These are phyloP conservation scores for Jaenimonas drosophilae DNA, from an alignment of 208 protist species.

Conservation along the genomic window DNA sequence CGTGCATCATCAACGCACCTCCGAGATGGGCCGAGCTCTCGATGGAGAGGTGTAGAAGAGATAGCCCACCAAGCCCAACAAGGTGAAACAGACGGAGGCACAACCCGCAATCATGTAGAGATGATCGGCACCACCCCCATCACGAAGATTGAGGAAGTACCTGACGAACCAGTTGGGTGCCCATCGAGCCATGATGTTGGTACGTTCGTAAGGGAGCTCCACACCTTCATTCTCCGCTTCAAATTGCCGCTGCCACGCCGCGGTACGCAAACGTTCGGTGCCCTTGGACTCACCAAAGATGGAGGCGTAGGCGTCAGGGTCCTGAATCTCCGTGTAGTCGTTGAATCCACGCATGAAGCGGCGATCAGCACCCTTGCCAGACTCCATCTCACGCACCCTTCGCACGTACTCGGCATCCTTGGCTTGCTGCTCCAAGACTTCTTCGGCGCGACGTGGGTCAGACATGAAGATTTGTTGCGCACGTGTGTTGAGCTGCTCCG, in stretches of 20 bases:
- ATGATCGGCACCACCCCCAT: constrained; percentile 56
- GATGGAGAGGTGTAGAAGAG: constrained; percentile 75
- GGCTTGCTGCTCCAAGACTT: constrained; percentile 26
- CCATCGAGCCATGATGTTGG: constrained; percentile 45
- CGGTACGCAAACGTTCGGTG: constrained; percentile 46
- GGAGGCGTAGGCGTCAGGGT: constrained; percentile 56
- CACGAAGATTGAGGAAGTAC: constrained; percentile 71
- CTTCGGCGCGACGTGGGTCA: constrained; percentile 18
- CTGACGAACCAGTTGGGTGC: constrained; percentile 84
- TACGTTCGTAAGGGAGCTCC: constrained; percentile 78
- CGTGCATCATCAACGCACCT: constrained; percentile 33
- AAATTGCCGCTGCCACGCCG: constrained; percentile 83
- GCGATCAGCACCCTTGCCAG: constrained; percentile 19
- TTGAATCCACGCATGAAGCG: constrained; percentile 48
- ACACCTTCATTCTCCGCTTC: constrained; percentile 75
- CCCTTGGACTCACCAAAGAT: constrained; percentile 52
- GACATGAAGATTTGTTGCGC: constrained; percentile 48
- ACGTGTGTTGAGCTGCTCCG: constrained; percentile 44
- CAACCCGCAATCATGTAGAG: constrained; percentile 22
- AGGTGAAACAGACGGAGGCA: constrained; percentile 7
- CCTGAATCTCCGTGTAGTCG: constrained; percentile 73
- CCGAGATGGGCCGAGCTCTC: constrained; percentile 31
- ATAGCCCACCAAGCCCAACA: constrained; percentile 39
- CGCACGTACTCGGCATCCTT: constrained; percentile 31
- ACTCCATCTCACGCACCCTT: constrained; percentile 26